phyloP scores from a whole-genome alignment of 78 protist species.

The slime mould (Dictyostelium discoideum) region DNA sequence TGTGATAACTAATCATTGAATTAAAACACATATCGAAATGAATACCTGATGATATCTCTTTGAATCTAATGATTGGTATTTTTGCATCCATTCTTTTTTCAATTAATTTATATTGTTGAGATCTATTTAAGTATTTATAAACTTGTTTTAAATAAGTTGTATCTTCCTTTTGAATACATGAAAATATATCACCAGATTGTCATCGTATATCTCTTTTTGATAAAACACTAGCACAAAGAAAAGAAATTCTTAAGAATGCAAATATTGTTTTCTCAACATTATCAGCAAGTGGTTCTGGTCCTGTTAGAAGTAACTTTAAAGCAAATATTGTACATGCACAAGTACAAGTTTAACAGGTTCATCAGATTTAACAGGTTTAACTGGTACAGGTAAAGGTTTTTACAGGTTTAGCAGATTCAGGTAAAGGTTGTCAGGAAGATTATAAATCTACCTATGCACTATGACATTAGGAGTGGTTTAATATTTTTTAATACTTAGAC shows the following conservation, averaged over 20 bases:
- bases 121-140: not conserved
- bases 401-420: too few relatives aligned
- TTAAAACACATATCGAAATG: conserved; percentile 46
- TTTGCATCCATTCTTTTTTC: not conserved
- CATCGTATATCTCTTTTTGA: conserved; percentile 4
- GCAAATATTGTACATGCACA: conserved; percentile 47
- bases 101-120: not conserved
- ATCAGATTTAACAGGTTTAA: too few relatives aligned
- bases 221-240: not conserved
- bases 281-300: conserved; percentile 39
- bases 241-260: not conserved
- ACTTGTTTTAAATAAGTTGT: not conserved
- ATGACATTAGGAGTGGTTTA: too few relatives aligned
- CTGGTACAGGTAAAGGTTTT: too few relatives aligned
- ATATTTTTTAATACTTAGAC: too few relatives aligned
- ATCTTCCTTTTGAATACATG: not conserved
- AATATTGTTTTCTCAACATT: conserved; percentile 70
- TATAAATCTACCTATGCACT: too few relatives aligned
- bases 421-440: too few relatives aligned
- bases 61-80: conserved; percentile 44
- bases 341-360: too few relatives aligned
- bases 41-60: not conserved
- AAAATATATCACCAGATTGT: conserved; percentile 19
- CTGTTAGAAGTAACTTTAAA: not conserved
- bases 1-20: not conserved